phyloP scores from a whole-genome alignment of 257 asterid species.

The Handroanthus guayacan region DNA sequence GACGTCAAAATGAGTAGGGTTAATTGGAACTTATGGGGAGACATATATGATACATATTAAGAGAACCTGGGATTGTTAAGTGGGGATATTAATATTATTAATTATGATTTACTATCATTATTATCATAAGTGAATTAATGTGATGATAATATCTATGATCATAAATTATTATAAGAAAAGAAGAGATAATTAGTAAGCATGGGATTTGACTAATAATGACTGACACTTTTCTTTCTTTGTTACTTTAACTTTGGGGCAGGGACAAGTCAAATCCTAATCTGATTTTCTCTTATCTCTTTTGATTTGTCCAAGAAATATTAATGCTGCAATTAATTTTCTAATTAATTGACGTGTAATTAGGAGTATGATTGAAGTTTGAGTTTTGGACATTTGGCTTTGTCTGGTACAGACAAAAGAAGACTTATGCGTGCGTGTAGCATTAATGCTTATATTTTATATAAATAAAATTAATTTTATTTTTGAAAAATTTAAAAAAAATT shows the following conservation, averaged over 20 bases:
- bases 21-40: too few relatives aligned
- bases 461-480: too few relatives aligned
- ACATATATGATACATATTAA: too few relatives aligned
- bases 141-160: background rate
- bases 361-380: background rate
- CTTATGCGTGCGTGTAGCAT: too few relatives aligned
- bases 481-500: too few relatives aligned
- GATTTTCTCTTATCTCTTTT: conserved; percentile 32
- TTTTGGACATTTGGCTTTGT: background rate
- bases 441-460: too few relatives aligned
- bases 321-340: background rate
- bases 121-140: conserved; percentile 21
- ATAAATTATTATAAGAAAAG: background rate
- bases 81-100: background rate
- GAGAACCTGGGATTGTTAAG: conserved; percentile 36
- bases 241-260: conserved; percentile 37
- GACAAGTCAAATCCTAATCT: conserved; percentile 50
- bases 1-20: background rate
- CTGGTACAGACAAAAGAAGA: background rate
- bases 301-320: conserved; percentile 39
- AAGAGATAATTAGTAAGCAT: conserved; percentile 28
- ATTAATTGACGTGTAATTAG: background rate
- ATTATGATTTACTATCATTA: background rate
- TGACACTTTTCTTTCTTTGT: background rate
- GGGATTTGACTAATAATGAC: conserved; percentile 45